Evolutionary conservation across 1,284 basidiomycete species (phyloP), one percentile per base, ranked within the genome.

Genomic region (Laetiporus sulphureus): DNA sequence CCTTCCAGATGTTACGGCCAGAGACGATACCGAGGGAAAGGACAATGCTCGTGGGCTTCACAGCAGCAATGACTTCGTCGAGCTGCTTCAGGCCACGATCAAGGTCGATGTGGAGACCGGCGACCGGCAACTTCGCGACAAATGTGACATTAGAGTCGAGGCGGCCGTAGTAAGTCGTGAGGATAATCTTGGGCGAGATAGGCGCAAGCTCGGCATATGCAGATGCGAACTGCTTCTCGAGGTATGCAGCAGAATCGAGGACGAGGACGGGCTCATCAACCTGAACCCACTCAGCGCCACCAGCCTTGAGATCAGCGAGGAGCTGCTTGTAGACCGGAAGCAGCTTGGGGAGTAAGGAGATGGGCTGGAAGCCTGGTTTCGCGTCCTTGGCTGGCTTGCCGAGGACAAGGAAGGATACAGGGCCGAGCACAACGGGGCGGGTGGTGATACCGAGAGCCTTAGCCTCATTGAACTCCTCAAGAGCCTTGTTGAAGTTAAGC

Each of bases 1-100:
- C 90, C 83, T 99, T 99, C 96, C 96, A 99, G 72, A 99, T 92
- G 77, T 99, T 99, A 63, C 96, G 92, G 50, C 96, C 96, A 32
- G 96, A 99, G 52, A 99, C 90, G 50, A 99, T 67, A 72, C 96
- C 96, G 52, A 99, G 85, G 45, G 96, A 99, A 45, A 99, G 77
- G 49, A 83, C 65, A 53, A 94, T 79, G 63, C 72, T 71, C 53
- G 89, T 92, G 48, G 75, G 61, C 75, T 92, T 94, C 65, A 98
- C 65, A 47, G 92, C 92, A 40, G 76, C 75, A 49, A 97, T 53
- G 49, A 93, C 90, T 37, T 77, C 73, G 46, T 91, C 87, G 55
- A 99, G 83, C 69, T 99, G 95, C 53, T 68, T 77, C 41, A 94
- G 88, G 49, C 87, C 91, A 68, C 95, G 91, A 72, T 91, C 87